Evolutionary conservation across 768 basidiomycete species (phyloP), one percentile per base, ranked within the genome.

Genomic region (Rossbeevera mucosa): DNA sequence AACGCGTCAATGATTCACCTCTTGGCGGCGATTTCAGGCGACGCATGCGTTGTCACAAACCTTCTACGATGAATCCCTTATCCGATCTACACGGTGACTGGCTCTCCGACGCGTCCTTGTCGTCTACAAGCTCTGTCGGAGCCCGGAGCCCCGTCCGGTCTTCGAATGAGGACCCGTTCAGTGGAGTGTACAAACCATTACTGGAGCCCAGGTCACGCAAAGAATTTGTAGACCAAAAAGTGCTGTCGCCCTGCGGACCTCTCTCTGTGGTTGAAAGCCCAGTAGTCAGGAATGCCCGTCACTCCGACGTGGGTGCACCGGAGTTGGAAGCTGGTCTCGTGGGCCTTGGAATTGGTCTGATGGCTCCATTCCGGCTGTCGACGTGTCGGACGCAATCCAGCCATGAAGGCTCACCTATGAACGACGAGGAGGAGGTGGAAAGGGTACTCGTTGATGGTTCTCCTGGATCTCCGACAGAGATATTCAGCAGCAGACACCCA

Each of bases 321-420:
- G 69, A 65, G 43, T 64, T 75, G 13, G 60, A 72, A 18, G 69
- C 67, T 4, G 65, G 60, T 24, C 61, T 69, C 40, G 68, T 73
- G 26, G 76, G 78, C 18, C 71, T 70, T 29, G 69, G 69, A 33
- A 69, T 70, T 55, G 69, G 71, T 7, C 69, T 84, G 36, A 70
- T 84, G 59, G 80, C 77, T 48, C 78, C 83, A 12, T 83, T 84
- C 57, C 69, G 69, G 26, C 68, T 80, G 44, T 72, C 77, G 30
- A 71, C 72, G 26, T 73, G 70, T 43, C 67, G 73, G 40, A 66
- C 57, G 26, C 66, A 64, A 44, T 44, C 63, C 26, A 51, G 47
- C 21, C 52, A 57, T 14, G 56, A 59, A 24, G 47, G 41, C 30
- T 55, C 56, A 31, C 46, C 54, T 14, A 41, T 60, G 44, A 52